These are phyloP conservation scores for Hymenoscyphus fructigenus DNA, from an alignment of 2,329 filamentous ascomycete species.

Conservation along the genomic window DNA sequence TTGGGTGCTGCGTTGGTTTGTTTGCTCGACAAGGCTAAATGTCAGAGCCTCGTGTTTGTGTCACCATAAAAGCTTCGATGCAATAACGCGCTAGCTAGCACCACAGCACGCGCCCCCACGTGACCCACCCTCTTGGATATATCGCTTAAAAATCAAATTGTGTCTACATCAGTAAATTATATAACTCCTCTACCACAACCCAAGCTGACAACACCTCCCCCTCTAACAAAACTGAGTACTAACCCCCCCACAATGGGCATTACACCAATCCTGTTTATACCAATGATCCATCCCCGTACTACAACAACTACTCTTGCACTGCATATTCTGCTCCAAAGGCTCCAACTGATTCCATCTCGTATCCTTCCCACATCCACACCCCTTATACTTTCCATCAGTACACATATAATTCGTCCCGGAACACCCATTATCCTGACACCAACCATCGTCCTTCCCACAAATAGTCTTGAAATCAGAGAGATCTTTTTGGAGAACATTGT, in stretches of 20 bases:
- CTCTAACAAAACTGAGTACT: constrained; percentile 3
- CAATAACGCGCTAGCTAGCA: too few species aligned
- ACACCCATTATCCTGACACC: constrained; percentile 5
- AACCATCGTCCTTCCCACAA: constrained; percentile 2
- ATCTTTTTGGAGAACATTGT: constrained; percentile 3
- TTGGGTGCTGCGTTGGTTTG: too few species aligned
- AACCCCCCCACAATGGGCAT: constrained; percentile 2
- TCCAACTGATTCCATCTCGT: neutral
- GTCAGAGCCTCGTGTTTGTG: too few species aligned
- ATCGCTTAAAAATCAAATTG: too few species aligned
- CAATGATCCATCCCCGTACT: neutral
- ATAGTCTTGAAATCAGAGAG: constrained; percentile 1
- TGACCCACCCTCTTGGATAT: too few species aligned
- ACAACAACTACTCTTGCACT: constrained; percentile 2
- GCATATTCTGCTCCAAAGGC: neutral
- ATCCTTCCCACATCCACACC: neutral
- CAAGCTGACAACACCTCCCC: neutral
- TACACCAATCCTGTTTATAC: constrained; percentile 7
- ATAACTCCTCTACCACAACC: too few species aligned
- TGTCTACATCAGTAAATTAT: too few species aligned
- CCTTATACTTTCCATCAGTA: neutral
- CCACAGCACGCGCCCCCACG: too few species aligned
- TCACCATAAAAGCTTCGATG: too few species aligned
- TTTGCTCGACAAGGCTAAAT: too few species aligned
- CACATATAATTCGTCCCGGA: neutral